Percentiles rank a stretch among this genome's conserved stretches.
phyloP scores from a whole-genome alignment of 768 basidiomycete genomes.

The Mycena maculata region DNA sequence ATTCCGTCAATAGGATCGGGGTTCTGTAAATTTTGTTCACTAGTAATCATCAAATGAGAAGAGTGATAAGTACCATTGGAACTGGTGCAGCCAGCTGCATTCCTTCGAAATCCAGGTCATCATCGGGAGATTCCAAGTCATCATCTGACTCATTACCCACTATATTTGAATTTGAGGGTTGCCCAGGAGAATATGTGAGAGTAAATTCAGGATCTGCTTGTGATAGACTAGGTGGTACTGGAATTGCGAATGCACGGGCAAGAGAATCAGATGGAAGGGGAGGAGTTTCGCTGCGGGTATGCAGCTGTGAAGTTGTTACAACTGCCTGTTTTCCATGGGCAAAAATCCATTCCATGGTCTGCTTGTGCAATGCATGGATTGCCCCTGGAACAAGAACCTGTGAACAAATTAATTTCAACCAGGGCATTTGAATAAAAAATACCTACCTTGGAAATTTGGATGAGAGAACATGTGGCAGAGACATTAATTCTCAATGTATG shows the following conservation, averaged over 20 bases:
- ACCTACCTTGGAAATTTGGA: not conserved
- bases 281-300: not conserved
- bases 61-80: not conserved
- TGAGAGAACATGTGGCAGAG: not conserved
- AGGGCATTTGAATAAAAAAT: not conserved
- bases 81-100: no score
- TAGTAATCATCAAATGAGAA: not conserved
- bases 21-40: not conserved
- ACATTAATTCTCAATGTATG: not conserved
- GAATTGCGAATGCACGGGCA: not conserved
- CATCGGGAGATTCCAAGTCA: not conserved
- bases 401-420: not conserved
- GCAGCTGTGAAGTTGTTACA: conserved; percentile 2
- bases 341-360: conserved; percentile 13
- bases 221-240: not conserved
- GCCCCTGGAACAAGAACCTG: conserved; percentile 10
- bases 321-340: not conserved
- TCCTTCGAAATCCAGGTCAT: not conserved
- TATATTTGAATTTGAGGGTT: not conserved
- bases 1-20: not conserved
- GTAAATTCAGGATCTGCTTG: not conserved
- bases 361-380: not conserved
- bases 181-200: not conserved
- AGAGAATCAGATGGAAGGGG: not conserved
- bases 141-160: not conserved